Base-by-base conservation (phyloP, 108 stramenopile species). In the Skeletonema grethae region DNA sequence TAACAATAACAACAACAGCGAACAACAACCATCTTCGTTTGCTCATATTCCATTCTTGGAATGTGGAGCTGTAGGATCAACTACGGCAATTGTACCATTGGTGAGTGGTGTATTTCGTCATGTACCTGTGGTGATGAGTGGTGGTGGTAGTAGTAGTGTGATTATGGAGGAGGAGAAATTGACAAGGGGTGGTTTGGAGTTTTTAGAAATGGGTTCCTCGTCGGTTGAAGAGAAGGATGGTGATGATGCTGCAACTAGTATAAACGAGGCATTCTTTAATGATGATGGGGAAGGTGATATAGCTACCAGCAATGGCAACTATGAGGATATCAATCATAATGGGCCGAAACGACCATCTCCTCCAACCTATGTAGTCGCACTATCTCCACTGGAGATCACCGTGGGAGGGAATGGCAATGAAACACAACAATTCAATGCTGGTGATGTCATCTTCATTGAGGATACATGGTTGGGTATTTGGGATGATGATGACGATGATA, bases 371-470 rank as follows among this genome's bases (percentile, higher is more conserved):
- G 70, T 78, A 36, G 77, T 78, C 0, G 74, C 69, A 29, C 43
- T 80, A 13, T 80, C 79, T 41, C 63, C 74, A 28, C 31, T 80
- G 18, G 62, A 80, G 65, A 76, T 80, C 30, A 80, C 79, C 15
- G 79, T 80, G 7, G 75, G 79, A 57, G 79, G 79, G 25, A 70
- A 80, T 39, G 65, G 75, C 16, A 70, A 80, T 30, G 67, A 80
- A 61, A 80, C 79, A 36, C 68, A 76, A 64, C 57, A 70, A 65
- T 80, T 80, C 55, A 15, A 48, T n/a, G 50, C 74, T 2, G 79
- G 79, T 22, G 79, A 80, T 65, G 74, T 75, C 4, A 65, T 80
- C 36, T 76, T 80, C 50, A 59, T 80, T 36, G 79, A 76, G 36
- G 79, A 80, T 71, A 70, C 79, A 25, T 78, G 77, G 77, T 72